Percentiles rank a stretch among this genome's conserved stretches.
Conservation (phyloP, 768 basidiomycete species). For the Macrolepiota albuminosa region DNA sequence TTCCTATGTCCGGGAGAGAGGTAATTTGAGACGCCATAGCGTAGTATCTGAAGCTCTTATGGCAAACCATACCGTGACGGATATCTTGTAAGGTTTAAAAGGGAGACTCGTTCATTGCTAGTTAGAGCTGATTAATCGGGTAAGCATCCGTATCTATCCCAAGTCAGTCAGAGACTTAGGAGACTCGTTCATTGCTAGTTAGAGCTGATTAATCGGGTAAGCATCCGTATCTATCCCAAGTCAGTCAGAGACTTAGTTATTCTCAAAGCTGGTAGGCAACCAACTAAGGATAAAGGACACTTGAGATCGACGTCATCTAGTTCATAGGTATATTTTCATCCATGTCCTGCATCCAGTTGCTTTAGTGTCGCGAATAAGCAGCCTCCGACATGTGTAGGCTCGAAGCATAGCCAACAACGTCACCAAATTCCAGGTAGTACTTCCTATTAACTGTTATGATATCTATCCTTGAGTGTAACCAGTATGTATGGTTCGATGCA, state of each 20-base stretch:
- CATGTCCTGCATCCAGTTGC: neutral
- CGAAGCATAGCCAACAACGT: neutral
- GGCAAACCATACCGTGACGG: constrained; percentile 2
- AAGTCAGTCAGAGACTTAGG: no score
- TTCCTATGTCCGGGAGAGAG: neutral
- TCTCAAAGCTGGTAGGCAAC: neutral
- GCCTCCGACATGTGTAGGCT: neutral
- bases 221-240: no score
- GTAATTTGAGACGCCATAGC: neutral
- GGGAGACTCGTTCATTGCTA: constrained; percentile 5
- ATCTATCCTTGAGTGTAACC: neutral
- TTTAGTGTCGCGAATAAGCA: neutral
- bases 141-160: no score
- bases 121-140: neutral
- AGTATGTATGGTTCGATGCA: no score
- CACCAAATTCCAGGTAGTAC: constrained; percentile 2
- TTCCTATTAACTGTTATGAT: neutral
- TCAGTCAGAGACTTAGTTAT: neutral
- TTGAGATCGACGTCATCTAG: neutral
- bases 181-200: constrained; percentile 3
- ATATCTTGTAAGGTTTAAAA: constrained; percentile 10
- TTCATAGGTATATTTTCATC: neutral
- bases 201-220: neutral
- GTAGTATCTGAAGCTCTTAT: neutral
- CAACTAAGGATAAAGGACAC: constrained; percentile 9